These are phyloP conservation scores for Aureobasidium pullulans DNA, from an alignment of 2,329 filamentous ascomycete species.

Conservation along the genomic window DNA sequence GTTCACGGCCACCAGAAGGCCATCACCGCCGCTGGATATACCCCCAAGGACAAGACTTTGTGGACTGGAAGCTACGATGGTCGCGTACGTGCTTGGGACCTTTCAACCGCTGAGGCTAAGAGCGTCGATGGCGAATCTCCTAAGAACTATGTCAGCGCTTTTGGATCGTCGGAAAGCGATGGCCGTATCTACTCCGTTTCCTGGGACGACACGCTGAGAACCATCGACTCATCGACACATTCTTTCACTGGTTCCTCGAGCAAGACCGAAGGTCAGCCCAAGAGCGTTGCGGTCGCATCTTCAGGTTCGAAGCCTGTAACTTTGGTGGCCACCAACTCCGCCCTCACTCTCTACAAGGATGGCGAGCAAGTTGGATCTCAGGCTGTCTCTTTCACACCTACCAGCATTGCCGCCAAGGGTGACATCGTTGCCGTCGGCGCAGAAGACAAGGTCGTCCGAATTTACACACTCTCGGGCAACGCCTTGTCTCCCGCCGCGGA, in stretches of 20 bases:
- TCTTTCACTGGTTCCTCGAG: constrained; percentile 64
- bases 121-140: constrained; percentile 74
- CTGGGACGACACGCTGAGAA: constrained; percentile 89
- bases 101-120: constrained; percentile 59
- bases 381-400: constrained; percentile 52
- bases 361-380: constrained; percentile 39
- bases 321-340: constrained; percentile 46
- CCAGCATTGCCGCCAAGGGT: constrained; percentile 63
- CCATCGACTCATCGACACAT: constrained; percentile 64
- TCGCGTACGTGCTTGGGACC: constrained; percentile 76
- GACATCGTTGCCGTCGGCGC: constrained; percentile 67
- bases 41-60: constrained; percentile 53
- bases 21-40: constrained; percentile 67
- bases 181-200: constrained; percentile 70
- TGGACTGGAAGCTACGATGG: constrained; percentile 93
- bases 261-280: constrained; percentile 73
- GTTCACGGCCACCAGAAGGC: constrained; percentile 87
- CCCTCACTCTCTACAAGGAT: constrained; percentile 53
- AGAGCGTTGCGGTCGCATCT: constrained; percentile 56
- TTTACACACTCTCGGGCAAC: constrained; percentile 58
- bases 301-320: constrained; percentile 46
- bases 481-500: constrained; percentile 45
- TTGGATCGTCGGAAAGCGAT: constrained; percentile 48
- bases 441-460: constrained; percentile 64
- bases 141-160: constrained; percentile 75